phyloP scores from a whole-genome alignment of 495 filamentous ascomycete species.

The Aspergillus avenaceus region DNA sequence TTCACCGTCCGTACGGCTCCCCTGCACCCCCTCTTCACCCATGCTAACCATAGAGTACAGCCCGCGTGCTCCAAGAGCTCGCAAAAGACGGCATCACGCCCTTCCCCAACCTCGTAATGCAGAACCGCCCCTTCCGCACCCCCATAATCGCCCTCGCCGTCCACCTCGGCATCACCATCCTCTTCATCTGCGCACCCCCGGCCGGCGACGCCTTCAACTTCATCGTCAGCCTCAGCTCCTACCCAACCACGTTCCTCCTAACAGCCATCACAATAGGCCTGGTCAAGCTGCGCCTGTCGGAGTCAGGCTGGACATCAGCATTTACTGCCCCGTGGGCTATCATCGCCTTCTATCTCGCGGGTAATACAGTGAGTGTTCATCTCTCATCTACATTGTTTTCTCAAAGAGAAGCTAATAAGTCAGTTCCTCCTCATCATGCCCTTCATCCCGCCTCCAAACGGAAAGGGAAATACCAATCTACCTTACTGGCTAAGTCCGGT shows the following conservation, averaged over 20 bases:
- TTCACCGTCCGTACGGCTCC: conserved; percentile 21
- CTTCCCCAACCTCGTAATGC: conserved; percentile 55
- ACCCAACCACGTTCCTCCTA: conserved; percentile 29
- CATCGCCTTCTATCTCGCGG: conserved; percentile 21
- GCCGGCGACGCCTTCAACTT: conserved; percentile 61
- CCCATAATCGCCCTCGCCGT: conserved; percentile 56
- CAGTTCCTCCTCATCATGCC: conserved; percentile 34
- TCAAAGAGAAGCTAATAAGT: too few relatives aligned
- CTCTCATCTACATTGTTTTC: neutral
- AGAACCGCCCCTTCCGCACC: conserved; percentile 61
- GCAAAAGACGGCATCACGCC: conserved; percentile 66
- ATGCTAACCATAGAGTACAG: conserved; percentile 18
- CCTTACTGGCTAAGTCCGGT: conserved; percentile 38
- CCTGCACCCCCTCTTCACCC: neutral
- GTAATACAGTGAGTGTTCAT: conserved; percentile 7
- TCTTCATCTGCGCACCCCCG: conserved; percentile 59
- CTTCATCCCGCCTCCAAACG: conserved; percentile 31
- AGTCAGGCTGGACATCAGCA: conserved; percentile 5
- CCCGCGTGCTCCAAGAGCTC: conserved; percentile 62
- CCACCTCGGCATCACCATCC: conserved; percentile 57
- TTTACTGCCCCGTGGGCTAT: conserved; percentile 23
- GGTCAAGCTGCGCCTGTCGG: conserved; percentile 18
- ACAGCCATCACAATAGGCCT: conserved; percentile 18
- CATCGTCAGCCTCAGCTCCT: conserved; percentile 62
- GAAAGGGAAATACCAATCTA: conserved; percentile 31